Evolutionary conservation across 257 asterid species (phyloP).

Genomic region (Paraleonurus japonicus): DNA sequence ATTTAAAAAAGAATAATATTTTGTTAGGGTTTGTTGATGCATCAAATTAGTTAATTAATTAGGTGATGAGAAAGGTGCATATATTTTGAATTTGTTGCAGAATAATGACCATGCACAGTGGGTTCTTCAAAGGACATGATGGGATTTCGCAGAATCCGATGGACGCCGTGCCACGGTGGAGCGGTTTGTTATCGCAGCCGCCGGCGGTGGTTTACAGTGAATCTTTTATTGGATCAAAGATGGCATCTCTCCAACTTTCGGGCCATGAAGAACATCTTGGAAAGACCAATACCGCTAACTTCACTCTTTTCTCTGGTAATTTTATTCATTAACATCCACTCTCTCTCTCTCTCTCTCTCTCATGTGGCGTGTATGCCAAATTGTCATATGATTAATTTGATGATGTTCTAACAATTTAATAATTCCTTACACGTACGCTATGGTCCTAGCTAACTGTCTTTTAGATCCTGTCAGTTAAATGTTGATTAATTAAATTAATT

Average conservation of each 20-base stretch:
- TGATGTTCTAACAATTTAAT: not conserved
- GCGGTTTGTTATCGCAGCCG: conserved; percentile 39
- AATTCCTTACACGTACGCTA: not conserved
- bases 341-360: not conserved
- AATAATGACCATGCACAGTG: conserved; percentile 44
- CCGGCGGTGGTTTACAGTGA: conserved; percentile 27
- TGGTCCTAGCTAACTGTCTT: not conserved
- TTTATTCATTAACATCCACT: not conserved
- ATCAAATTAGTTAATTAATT: not conserved
- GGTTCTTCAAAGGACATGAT: conserved; percentile 45
- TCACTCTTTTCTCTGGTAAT: conserved; percentile 41
- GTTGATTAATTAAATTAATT: too few species aligned
- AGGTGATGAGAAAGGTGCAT: not conserved
- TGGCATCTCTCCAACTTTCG: conserved; percentile 34
- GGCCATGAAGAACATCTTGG: conserved; percentile 17
- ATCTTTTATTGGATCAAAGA: conserved; percentile 39
- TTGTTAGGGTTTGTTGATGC: conserved; percentile 23
- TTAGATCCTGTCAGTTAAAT: too few species aligned
- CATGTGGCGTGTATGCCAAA: not conserved
- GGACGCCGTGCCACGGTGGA: conserved; percentile 49
- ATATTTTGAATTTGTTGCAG: conserved; percentile 6
- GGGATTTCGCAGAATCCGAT: conserved; percentile 32
- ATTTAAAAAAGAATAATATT: not conserved
- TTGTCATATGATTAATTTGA: conserved; percentile 11
- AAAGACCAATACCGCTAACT: conserved; percentile 22